Conservation (phyloP, 371 early-diverging fungal genomes). For the Lichtheimia corymbifera region DNA sequence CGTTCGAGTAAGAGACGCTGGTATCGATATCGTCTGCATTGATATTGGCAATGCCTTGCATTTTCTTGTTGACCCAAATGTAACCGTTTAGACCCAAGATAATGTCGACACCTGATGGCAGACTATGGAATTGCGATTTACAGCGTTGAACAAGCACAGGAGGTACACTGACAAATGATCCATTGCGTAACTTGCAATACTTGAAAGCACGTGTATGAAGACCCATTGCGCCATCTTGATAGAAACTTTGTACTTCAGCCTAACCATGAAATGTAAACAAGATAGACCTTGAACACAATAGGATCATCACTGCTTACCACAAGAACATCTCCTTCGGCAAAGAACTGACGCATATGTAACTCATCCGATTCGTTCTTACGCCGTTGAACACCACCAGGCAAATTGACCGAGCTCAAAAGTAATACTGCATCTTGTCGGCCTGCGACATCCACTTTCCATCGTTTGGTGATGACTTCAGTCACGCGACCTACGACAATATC, state of each 20-base stretch:
- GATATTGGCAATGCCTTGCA: constrained; percentile 46
- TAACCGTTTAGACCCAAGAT: constrained; percentile 97
- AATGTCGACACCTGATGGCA: constrained; percentile 88
- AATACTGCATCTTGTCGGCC: constrained; percentile 89
- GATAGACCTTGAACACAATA: neutral
- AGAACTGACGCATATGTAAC: constrained; percentile 96
- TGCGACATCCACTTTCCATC: constrained; percentile 98
- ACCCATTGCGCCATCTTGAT: constrained; percentile 85
- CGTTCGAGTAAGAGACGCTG: constrained; percentile 75
- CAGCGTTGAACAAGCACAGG: constrained; percentile 87
- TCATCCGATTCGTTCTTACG: constrained; percentile 98
- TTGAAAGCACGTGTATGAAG: constrained; percentile 96
- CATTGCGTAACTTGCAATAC: constrained; percentile 96
- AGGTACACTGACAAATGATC: constrained; percentile 83
- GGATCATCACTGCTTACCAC: constrained; percentile 55
- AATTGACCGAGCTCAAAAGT: constrained; percentile 91
- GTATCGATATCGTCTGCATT: constrained; percentile 60
- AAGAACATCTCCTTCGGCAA: constrained; percentile 94
- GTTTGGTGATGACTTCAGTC: constrained; percentile 87
- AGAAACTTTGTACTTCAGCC: constrained; percentile 96
- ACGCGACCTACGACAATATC: constrained; percentile 99
- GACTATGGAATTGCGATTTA: constrained; percentile 88
- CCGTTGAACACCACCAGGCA: constrained; percentile 98
- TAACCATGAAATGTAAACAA: constrained; percentile 17
- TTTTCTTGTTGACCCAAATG: constrained; percentile 91